Base-by-base conservation (phyloP, 1,284 basidiomycete species). In the Pseudomicrostroma phylloplanum region DNA sequence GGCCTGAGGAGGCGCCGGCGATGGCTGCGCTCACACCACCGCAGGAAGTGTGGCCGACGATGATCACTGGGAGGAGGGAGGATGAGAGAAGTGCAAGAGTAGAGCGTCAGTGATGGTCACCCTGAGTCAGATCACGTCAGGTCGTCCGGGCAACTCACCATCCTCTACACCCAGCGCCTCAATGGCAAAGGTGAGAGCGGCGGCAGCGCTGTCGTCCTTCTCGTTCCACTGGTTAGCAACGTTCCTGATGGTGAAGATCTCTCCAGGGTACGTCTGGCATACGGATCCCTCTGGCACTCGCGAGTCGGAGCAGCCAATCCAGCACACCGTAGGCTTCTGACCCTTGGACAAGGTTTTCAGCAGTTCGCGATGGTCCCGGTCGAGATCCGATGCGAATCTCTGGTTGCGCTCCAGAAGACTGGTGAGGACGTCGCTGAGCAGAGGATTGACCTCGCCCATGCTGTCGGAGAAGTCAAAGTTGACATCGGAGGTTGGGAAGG, bases 131-230 rank as follows among this genome's bases (percentile, higher is more conserved):
- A 9, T 36, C 3, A 4, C 30, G 4, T 36, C n/a, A n/a, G n/a
- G n/a, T n/a, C 54, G n/a, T 12, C n/a, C n/a, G 46, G n/a, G 46
- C 46, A 23, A 48, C 83, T 75, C 74, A 91, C 89, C 85, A 81
- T 96, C 89, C 80, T 89, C 84, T 49, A 93, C 88, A 61, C 89
- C 88, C 62, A 96, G 83, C 69, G 85, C 82, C 67, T 85, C 84
- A 46, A 96, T 83, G 8, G 90, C 92, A 79, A 89, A 96, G 8
- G 86, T 83, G 65, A 97, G 84, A 1, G 91, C 89, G 1, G 91
- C 85, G 56, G 86, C 82, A 0, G 87, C 87, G 68, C 86, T 91
- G 72, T 87, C 85, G 80, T 97, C 93, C 65, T 88, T 81, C 1
- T 83, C 81, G 68, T 87, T 88, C 81, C 92, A 87, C 67, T 80